phyloP scores from a whole-genome alignment of 768 basidiomycete genomes.

The Tephrocybe sp. region DNA sequence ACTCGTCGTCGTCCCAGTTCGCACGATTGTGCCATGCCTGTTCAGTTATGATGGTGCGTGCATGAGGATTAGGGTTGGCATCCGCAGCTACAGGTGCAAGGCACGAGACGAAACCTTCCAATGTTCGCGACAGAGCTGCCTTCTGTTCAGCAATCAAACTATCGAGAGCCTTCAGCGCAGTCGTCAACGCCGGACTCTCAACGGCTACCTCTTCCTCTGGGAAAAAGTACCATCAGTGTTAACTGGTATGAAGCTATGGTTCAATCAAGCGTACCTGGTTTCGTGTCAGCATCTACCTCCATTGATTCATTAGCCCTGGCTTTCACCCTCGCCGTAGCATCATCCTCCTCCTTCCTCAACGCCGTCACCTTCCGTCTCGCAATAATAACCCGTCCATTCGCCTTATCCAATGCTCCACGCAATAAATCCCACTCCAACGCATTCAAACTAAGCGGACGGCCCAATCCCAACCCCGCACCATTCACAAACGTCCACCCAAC shows the following conservation, averaged over 20 bases:
- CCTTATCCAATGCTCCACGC: constrained; percentile 82
- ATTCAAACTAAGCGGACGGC: constrained; percentile 25
- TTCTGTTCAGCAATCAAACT: constrained; percentile 78
- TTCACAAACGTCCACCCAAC: constrained; percentile 79
- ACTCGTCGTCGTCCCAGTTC: constrained; percentile 70
- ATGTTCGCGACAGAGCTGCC: constrained; percentile 62
- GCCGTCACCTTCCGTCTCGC: constrained; percentile 71
- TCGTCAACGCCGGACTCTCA: constrained; percentile 67
- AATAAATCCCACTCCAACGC: constrained; percentile 85
- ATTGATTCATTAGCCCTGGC: constrained; percentile 61
- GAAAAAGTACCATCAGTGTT: constrained; percentile 3
- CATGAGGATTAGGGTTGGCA: constrained; percentile 45
- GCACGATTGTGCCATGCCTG: constrained; percentile 69
- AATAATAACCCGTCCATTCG: constrained; percentile 81
- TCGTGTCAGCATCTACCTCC: constrained; percentile 69
- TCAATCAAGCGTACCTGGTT: constrained; percentile 34
- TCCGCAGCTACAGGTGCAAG: constrained; percentile 46
- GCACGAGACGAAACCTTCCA: constrained; percentile 72
- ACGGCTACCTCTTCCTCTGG: constrained; percentile 42
- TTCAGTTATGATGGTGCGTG: constrained; percentile 58
- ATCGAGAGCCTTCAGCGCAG: constrained; percentile 71
- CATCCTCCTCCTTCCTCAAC: constrained; percentile 87
- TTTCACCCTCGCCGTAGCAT: constrained; percentile 72
- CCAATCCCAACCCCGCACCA: constrained; percentile 29
- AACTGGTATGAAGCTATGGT: too few species aligned